phyloP scores from a whole-genome alignment of 345 rosid genomes.

The Syzygium aqueum region DNA sequence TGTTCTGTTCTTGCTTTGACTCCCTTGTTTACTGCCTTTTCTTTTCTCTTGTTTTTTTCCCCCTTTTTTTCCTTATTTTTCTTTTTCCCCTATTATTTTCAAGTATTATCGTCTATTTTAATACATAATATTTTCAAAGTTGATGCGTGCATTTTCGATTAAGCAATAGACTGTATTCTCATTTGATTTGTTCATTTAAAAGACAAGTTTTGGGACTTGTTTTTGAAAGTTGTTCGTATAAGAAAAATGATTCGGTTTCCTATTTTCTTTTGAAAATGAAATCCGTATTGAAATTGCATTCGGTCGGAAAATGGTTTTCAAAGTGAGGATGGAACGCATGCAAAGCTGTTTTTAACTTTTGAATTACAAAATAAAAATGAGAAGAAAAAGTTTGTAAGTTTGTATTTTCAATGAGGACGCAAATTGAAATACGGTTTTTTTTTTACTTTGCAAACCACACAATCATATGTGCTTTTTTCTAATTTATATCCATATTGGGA shows the following conservation, averaged over 20 bases:
- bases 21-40: not conserved
- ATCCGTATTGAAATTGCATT: not conserved
- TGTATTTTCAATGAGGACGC: not conserved
- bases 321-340: not conserved
- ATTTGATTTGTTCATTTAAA: not conserved
- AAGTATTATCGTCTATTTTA: not conserved
- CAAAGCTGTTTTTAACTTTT: not conserved
- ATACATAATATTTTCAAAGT: not conserved
- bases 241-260: not conserved
- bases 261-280: not conserved
- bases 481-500: not conserved
- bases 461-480: not conserved
- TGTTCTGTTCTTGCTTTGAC: not conserved
- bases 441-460: not conserved
- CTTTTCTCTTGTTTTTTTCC: no score
- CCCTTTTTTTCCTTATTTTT: not conserved
- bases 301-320: not conserved
- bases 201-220: not conserved
- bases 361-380: not conserved
- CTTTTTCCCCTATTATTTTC: not conserved
- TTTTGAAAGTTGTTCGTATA: not conserved
- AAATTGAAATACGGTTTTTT: not conserved
- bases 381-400: not conserved
- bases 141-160: fast-evolving
- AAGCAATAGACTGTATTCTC: fast-evolving